Conservation (phyloP, 73 alveolate species). For the Tetrahymena thermophila region DNA sequence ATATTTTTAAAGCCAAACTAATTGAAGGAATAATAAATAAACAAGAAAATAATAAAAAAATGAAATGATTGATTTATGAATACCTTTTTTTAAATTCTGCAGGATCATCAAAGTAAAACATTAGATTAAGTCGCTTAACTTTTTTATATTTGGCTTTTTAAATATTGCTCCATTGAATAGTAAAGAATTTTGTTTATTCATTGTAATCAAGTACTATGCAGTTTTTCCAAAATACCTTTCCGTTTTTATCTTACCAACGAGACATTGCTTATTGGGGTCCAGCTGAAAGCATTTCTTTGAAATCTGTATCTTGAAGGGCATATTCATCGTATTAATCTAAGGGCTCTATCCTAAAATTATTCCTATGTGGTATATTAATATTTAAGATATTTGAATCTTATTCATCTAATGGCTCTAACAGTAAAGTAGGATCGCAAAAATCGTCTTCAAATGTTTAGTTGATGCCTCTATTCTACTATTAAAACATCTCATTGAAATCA, state of each 20-base stretch:
- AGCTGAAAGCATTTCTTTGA: neutral
- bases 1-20: no score
- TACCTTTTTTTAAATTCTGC: neutral
- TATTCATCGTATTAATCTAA: neutral
- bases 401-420: neutral
- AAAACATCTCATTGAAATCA: neutral
- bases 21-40: no score
- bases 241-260: neutral
- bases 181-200: neutral
- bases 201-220: neutral
- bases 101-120: neutral
- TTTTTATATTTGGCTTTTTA: neutral
- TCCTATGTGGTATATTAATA: neutral
- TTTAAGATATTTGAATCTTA: neutral
- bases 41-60: no score
- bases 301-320: neutral
- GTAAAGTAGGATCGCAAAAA: neutral
- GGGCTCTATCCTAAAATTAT: neutral
- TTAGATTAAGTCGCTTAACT: neutral
- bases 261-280: neutral
- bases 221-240: neutral
- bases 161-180: neutral
- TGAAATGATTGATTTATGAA: no score
- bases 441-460: neutral
- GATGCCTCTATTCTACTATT: neutral